Evolutionary conservation across 495 filamentous ascomycete species (phyloP).

Genomic region (Daldinia vernicosa): DNA sequence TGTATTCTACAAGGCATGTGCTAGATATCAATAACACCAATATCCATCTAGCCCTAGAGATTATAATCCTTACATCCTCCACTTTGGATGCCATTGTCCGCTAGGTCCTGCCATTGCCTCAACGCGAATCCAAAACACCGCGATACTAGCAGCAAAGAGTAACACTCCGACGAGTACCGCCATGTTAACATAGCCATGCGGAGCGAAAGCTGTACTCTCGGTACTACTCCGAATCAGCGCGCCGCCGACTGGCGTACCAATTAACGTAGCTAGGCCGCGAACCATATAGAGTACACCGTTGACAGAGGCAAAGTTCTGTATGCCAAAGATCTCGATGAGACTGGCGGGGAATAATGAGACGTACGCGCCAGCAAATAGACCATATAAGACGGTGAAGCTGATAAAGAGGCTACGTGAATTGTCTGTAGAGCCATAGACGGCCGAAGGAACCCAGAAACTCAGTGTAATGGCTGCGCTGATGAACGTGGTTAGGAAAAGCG

Average conservation of each 20-base stretch:
- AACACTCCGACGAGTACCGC: not conserved
- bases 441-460: not conserved
- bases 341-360: not conserved
- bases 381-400: not conserved
- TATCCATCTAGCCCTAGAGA: not conserved
- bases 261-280: not conserved
- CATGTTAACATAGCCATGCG: constrained; percentile 14
- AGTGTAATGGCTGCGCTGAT: not conserved
- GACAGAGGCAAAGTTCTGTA: not conserved
- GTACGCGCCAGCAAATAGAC: not conserved
- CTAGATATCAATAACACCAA: not conserved
- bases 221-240: constrained; percentile 5
- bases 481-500: not conserved
- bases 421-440: not conserved
- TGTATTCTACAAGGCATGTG: not conserved
- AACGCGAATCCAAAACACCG: constrained; percentile 9
- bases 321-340: not conserved
- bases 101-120: constrained; percentile 12
- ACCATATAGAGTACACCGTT: not conserved
- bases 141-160: constrained; percentile 13
- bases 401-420: not conserved
- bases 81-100: constrained; percentile 3
- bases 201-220: not conserved
- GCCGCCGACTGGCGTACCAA: not conserved
- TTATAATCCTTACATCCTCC: constrained; percentile 8